These are phyloP conservation scores for Metschnikowia noctiluminum DNA, from an alignment of 805 yeast species.

Conservation along the genomic window DNA sequence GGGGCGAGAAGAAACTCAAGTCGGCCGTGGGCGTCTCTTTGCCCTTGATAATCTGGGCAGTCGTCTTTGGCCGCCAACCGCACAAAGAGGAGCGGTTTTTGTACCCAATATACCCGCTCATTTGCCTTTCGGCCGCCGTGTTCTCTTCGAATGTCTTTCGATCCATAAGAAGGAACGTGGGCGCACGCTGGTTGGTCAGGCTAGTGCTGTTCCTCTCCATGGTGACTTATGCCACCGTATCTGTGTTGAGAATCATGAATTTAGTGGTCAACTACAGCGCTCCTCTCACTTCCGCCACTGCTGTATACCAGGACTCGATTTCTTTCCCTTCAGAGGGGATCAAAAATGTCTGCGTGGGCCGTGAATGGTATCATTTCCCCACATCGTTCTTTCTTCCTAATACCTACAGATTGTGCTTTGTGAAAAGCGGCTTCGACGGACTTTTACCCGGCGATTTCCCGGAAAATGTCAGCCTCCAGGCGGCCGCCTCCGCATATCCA, in stretches of 20 bases:
- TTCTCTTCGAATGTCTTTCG: slow-evolving; percentile 24
- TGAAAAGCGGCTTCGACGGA: slow-evolving; percentile 79
- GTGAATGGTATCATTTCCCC: slow-evolving; percentile 95
- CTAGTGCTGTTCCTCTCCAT: slow-evolving; percentile 18
- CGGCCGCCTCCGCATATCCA: slow-evolving; percentile 49
- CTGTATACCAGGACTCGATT: slow-evolving; percentile 26
- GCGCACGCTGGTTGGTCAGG: slow-evolving; percentile 8
- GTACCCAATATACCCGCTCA: slow-evolving; percentile 77
- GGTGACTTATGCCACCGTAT: slow-evolving; percentile 31
- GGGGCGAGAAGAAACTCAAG: slow-evolving; percentile 11
- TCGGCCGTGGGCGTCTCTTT: slow-evolving; percentile 15
- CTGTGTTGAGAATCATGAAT: slow-evolving; percentile 53
- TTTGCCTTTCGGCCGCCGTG: slow-evolving; percentile 61
- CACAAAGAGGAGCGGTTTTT: slow-evolving; percentile 92
- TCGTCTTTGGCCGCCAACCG: slow-evolving; percentile 68
- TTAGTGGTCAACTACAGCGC: slow-evolving; percentile 67
- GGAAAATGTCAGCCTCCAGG: slow-evolving; percentile 33
- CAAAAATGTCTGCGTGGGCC: slow-evolving; percentile 75
- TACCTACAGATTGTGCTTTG: slow-evolving; percentile 60
- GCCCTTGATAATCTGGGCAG: slow-evolving; percentile 66
- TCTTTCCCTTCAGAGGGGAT: slow-evolving; percentile 16
- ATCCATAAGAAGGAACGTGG: not conserved
- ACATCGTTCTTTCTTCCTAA: slow-evolving; percentile 77
- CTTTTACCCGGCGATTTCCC: slow-evolving; percentile 82
- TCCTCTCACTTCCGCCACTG: slow-evolving; percentile 60